Evolutionary conservation across 2,329 filamentous ascomycete species (phyloP).

Genomic region (Colletotrichum somersetense): DNA sequence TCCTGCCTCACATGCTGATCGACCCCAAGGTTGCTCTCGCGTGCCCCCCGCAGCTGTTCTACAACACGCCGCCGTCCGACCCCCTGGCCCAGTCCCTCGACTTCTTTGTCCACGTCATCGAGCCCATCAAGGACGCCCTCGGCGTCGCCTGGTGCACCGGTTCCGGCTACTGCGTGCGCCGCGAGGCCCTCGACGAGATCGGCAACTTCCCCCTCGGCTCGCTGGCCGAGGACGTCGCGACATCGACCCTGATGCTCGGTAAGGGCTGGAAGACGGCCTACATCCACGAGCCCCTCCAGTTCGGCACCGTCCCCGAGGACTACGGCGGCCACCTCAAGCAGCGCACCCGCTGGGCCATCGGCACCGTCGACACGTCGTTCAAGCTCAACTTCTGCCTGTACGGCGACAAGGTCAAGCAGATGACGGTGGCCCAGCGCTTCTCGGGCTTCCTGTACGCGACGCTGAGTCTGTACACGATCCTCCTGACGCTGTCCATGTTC

Average conservation of each 20-base stretch:
- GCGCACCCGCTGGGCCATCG: slow-evolving; percentile 67
- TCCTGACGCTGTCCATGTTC: slow-evolving; percentile 66
- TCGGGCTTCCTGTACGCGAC: slow-evolving; percentile 70
- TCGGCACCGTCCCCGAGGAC: slow-evolving; percentile 70
- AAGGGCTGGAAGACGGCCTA: slow-evolving; percentile 73
- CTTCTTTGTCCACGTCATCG: slow-evolving; percentile 68
- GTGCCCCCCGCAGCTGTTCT: slow-evolving; percentile 73
- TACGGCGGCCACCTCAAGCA: slow-evolving; percentile 68
- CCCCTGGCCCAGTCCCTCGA: slow-evolving; percentile 70
- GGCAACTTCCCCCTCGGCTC: slow-evolving; percentile 72
- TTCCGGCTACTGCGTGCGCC: slow-evolving; percentile 71
- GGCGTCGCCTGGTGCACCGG: slow-evolving; percentile 74
- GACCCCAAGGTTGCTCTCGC: slow-evolving; percentile 69
- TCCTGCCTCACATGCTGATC: slow-evolving; percentile 70
- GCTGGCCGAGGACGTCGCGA: slow-evolving; percentile 71
- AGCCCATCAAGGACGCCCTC: slow-evolving; percentile 63
- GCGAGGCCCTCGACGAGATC: slow-evolving; percentile 70
- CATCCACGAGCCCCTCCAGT: slow-evolving; percentile 71
- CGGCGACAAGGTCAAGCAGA: slow-evolving; percentile 64
- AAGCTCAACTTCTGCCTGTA: slow-evolving; percentile 72
- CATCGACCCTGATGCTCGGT: slow-evolving; percentile 69
- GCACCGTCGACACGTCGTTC: slow-evolving; percentile 69
- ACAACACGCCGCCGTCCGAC: slow-evolving; percentile 71
- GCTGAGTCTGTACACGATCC: slow-evolving; percentile 67
- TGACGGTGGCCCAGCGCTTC: slow-evolving; percentile 69